phyloP scores from a whole-genome alignment of 495 filamentous ascomycete species.

The Acidiella bohemica region DNA sequence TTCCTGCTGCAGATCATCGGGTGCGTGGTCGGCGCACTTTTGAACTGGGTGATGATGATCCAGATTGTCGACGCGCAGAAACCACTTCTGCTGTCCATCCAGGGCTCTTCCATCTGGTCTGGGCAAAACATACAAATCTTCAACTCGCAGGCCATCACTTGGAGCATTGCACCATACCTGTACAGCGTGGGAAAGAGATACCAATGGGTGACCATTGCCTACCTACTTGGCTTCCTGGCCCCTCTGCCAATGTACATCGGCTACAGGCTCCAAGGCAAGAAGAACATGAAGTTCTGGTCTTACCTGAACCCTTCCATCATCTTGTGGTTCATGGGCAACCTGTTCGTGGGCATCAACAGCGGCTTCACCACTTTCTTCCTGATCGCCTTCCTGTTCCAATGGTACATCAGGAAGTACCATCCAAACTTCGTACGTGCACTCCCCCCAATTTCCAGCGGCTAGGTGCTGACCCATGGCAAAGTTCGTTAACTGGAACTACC shows the following conservation, averaged over 20 bases:
- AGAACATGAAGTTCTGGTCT: neutral
- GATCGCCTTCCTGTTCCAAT: slow-evolving; percentile 37
- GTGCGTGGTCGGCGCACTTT: slow-evolving; percentile 33
- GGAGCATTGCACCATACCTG: slow-evolving; percentile 13
- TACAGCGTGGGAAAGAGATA: slow-evolving; percentile 16
- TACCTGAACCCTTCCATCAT: slow-evolving; percentile 27
- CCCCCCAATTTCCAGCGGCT: no score
- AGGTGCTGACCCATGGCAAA: no score
- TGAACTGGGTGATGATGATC: slow-evolving; percentile 39
- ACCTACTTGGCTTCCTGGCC: slow-evolving; percentile 26
- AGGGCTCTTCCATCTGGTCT: slow-evolving; percentile 36
- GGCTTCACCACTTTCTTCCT: slow-evolving; percentile 28
- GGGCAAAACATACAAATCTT: slow-evolving; percentile 32
- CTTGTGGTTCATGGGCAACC: slow-evolving; percentile 25
- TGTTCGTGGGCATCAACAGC: slow-evolving; percentile 30
- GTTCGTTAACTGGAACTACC: slow-evolving; percentile 45
- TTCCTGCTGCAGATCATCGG: slow-evolving; percentile 36
- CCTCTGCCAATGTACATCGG: slow-evolving; percentile 28
- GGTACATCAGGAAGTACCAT: slow-evolving; percentile 37
- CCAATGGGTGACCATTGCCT: slow-evolving; percentile 23
- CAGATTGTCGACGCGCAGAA: slow-evolving; percentile 22
- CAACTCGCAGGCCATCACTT: slow-evolving; percentile 31
- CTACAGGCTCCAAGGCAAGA: slow-evolving; percentile 15
- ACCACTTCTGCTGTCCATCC: slow-evolving; percentile 26
- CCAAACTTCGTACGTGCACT: no score